Evolutionary conservation across 1,139 yeast species (phyloP).

Genomic region (Pichia sp.): DNA sequence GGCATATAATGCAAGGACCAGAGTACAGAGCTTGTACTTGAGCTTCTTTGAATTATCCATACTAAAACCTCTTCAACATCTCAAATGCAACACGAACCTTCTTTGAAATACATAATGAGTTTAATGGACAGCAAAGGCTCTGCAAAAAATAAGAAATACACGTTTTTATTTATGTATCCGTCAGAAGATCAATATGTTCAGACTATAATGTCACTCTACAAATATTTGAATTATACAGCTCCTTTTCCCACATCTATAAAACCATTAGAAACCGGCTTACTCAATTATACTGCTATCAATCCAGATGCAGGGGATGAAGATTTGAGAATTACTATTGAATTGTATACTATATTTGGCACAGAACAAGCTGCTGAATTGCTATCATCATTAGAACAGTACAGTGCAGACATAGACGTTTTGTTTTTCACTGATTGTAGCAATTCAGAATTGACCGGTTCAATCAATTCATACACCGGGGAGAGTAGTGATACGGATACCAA

Average conservation of each 20-base stretch:
- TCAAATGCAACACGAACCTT: neutral
- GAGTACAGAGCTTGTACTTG: too few species aligned
- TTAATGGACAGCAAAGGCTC: neutral
- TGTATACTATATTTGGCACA: constrained; percentile 7
- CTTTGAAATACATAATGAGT: neutral
- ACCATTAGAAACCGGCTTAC: neutral
- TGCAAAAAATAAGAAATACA: neutral
- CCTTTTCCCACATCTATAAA: neutral
- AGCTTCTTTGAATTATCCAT: too few species aligned
- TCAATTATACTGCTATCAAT: constrained; percentile 8
- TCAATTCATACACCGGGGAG: neutral
- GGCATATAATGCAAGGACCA: neutral
- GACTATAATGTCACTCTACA: neutral
- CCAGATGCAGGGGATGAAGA: neutral
- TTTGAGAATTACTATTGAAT: neutral
- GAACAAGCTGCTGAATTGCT: neutral
- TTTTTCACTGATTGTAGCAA: neutral
- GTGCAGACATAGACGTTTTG: neutral
- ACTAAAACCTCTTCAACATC: too few species aligned
- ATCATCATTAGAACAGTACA: neutral
- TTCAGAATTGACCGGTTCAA: neutral
- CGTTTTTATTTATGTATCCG: constrained; percentile 3
- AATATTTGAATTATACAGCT: neutral
- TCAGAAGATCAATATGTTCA: constrained; percentile 2
- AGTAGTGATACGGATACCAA: neutral